These are phyloP conservation scores for Leishmania tarentolae DNA, from an alignment of 208 protist species.

Conservation along the genomic window DNA sequence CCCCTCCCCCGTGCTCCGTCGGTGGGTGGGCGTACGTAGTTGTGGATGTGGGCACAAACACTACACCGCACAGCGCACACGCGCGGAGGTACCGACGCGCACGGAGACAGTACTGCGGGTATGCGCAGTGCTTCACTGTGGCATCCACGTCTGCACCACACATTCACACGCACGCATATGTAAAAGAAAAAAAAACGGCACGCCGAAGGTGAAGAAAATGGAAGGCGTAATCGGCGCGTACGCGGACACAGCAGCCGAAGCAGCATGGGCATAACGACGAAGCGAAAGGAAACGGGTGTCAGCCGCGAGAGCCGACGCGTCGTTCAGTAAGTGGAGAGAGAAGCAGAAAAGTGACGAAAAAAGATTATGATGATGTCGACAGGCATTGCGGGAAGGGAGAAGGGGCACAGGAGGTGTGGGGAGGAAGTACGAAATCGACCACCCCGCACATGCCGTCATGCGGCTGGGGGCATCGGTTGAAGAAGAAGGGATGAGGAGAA, in stretches of 20 bases:
- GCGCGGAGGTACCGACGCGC: background rate
- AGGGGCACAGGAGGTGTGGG: background rate
- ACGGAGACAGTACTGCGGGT: background rate
- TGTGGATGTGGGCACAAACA: background rate
- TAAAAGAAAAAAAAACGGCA: background rate
- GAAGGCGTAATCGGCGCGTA: background rate
- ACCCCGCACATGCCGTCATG: background rate
- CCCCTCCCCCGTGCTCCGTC: background rate
- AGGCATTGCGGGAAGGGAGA: background rate
- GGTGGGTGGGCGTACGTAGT: background rate
- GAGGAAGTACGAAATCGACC: background rate
- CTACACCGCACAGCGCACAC: background rate
- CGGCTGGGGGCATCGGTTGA: background rate
- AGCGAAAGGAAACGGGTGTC: background rate
- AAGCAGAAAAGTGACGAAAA: background rate
- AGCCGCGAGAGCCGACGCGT: background rate
- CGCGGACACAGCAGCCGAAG: background rate
- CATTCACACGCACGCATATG: too few relatives aligned
- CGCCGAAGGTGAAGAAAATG: background rate
- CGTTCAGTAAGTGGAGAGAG: background rate
- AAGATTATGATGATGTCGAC: background rate
- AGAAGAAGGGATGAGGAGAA: background rate
- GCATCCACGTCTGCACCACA: background rate
- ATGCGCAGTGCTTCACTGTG: background rate
- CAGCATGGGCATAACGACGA: background rate